Base-by-base conservation (phyloP, 176 grass and related monocot species). In the Zea luxurians region DNA sequence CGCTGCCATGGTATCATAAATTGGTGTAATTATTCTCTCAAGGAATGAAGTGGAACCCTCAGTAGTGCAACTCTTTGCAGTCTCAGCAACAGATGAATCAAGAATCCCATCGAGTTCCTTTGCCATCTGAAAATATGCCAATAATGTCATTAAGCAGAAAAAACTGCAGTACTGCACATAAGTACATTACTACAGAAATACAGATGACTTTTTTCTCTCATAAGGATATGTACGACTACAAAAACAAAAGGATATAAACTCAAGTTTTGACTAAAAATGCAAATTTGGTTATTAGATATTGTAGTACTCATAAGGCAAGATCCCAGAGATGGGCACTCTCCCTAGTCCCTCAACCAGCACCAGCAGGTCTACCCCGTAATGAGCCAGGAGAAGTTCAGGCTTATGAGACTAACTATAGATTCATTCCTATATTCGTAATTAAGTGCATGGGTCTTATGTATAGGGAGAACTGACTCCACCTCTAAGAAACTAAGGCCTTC, bases 71-170 rank as follows among this genome's bases (percentile, higher is more conserved):
- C 89, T 92, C 54, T 84, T 68, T 45, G 95, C 87, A 72, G 80
- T 55, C 78, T 64, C 61, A 48, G 95, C 91, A 84, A 90, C 88
- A 81, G 86, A 83, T 68, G 92, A 94, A 88, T 98, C 92, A 74
- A 98, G 84, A 78, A 90, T 90, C n/a, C 77, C 91, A 76, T 98
- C 95, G 5, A 98, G 83, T 40, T 98, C 95, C 58, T 90, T 91
- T 87, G 95, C 89, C 95, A 98, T 98, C 91, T 94, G 87, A 88
- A 77, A 78, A 79, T 49, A 64, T 70, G 63, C 12, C 59, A 54
- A 64, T 47, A 71, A 61, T 37, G 20, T 82, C 55, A 71, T 43
- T 69, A 70, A 86, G 58, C 71, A 76, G 13, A 74, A 71, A 43
- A 43, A 10, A 40, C 12, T 17, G 53, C 36, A 64, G 7, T 79